Base-by-base conservation (phyloP, 2,329 filamentous ascomycete genomes). In the Phyllosticta capitalensis region DNA sequence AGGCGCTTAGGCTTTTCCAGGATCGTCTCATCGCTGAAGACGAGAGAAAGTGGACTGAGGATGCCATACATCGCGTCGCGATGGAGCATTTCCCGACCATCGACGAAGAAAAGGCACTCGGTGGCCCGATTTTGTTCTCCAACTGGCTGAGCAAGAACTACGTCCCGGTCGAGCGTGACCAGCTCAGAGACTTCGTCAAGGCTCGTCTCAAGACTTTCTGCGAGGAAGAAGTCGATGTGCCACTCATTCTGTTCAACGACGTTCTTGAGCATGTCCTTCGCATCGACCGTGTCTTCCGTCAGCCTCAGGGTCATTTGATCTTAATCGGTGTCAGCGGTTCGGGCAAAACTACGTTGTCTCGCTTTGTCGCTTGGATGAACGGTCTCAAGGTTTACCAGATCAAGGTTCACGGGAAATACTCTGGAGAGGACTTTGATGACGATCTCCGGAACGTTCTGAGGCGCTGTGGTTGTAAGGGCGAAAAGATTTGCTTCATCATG, bases 401-500 rank as follows among this genome's bases (percentile, higher is more conserved):
- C 81, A 99, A 99, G 80, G 94, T 99, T 0, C 94, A 99, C 69
- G 94, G 94, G 64, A 96, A 92, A 71, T 99, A 99, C 76, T 96
- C 94, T 17, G 89, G 89, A 1, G 94, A 97, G 71, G 94, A 99
- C 76, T 99, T 99, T 70, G 94, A 99, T 70, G 95, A 99, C 61
- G 94, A 99, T 73, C 79, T 99, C 38, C 85, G 95, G 64, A 92
- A 92, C 70, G 94, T 99, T 9, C 83, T 99, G 49, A 87, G 94
- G 52, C 85, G 94, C 60, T 95, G 90, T 67, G 94, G 94, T 63
- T 97, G 92, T 79, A 96, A 96, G 79, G 94, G 94, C 38, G 94
- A 99, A 73, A 97, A 97, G 80, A 95, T 99, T 54, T 99, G 95
- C 77, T 99, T 99, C 79, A 96, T 99, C 78, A 97, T 99, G 92